Conservation (phyloP, 495 filamentous ascomycete species). For the Tuber umbilicatum region DNA sequence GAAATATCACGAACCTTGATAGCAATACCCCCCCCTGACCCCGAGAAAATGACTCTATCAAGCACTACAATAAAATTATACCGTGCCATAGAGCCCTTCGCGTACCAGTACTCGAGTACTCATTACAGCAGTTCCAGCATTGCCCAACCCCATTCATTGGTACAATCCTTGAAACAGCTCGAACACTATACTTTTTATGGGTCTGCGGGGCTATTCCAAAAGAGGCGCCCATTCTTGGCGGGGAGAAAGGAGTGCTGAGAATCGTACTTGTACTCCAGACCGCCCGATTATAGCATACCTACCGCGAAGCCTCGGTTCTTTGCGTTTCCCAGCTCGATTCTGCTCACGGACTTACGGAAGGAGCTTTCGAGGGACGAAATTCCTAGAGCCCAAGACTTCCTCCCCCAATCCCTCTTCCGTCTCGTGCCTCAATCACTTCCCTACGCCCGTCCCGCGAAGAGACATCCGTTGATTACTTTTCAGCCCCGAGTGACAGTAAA, state of each 20-base stretch:
- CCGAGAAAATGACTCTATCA: no score
- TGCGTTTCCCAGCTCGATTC: background rate
- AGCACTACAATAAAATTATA: no score
- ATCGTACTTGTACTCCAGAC: background rate
- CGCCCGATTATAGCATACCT: background rate
- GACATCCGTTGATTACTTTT: background rate
- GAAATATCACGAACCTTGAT: no score
- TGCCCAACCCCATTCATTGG: no score
- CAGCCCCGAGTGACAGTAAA: background rate
- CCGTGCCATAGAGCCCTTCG: no score
- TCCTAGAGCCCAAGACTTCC: background rate
- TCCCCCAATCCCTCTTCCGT: background rate
- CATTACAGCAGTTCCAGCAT: no score
- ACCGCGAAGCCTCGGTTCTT: background rate
- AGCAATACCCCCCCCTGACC: no score
- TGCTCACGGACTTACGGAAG: background rate
- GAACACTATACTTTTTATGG: background rate
- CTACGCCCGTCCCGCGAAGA: constrained; percentile 1
- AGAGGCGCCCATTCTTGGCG: no score
- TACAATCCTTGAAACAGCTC: no score
- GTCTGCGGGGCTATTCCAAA: no score
- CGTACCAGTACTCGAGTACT: no score
- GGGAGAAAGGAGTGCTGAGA: no score
- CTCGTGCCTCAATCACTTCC: background rate
- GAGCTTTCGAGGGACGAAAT: background rate